Conservation (phyloP, 1,139 yeast genomes). For the Barnettozyma hawaiiensis region DNA sequence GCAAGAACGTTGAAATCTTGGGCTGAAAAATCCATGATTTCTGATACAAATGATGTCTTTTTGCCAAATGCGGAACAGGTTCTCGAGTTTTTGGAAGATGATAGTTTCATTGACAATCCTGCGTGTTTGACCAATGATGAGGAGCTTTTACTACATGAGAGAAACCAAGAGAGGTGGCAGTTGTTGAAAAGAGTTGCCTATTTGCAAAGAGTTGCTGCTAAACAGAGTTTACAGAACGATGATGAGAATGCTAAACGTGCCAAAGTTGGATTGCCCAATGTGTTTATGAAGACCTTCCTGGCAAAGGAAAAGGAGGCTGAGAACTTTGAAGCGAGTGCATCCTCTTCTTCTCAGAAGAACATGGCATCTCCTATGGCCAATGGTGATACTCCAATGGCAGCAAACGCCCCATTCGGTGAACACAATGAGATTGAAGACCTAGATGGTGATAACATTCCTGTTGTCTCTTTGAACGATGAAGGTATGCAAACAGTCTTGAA, state of each 20-base stretch:
- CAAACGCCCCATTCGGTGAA: conserved; percentile 1
- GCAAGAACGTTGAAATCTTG: conserved; percentile 49
- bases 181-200: conserved; percentile 66
- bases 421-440: conserved; percentile 15
- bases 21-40: conserved; percentile 43
- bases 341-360: background rate
- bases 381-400: conserved; percentile 1
- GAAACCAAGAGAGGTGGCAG: conserved; percentile 58
- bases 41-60: conserved; percentile 36
- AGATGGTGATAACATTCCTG: conserved; percentile 37
- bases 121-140: conserved; percentile 34
- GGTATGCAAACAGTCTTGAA: conserved; percentile 42
- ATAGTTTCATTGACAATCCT: conserved; percentile 31
- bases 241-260: conserved; percentile 24
- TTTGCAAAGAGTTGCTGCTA: conserved; percentile 40
- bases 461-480: conserved; percentile 42
- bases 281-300: conserved; percentile 4
- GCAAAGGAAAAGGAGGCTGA: conserved; percentile 5
- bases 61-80: conserved; percentile 58
- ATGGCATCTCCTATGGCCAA: conserved; percentile 1
- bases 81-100: conserved; percentile 46
- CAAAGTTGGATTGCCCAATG: conserved; percentile 17
- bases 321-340: background rate
- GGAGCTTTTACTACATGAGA: conserved; percentile 38
- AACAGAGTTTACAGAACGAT: conserved; percentile 22